Evolutionary conservation across 768 basidiomycete species (phyloP).

Genomic region (Lactarius sp.): DNA sequence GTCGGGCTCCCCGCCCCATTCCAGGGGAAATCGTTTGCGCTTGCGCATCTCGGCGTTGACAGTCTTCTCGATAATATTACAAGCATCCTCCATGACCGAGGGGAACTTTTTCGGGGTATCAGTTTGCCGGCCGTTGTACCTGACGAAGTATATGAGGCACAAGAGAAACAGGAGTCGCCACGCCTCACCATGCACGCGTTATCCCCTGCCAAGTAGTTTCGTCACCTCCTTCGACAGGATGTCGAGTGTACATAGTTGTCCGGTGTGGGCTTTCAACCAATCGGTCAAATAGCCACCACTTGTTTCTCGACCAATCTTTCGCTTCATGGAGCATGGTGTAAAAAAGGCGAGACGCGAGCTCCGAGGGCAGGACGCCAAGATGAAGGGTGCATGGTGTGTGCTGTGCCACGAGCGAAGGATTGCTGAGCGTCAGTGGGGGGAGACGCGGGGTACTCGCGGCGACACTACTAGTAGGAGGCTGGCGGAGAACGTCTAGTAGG

Average conservation of each 20-base stretch:
- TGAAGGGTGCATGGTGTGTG: constrained; percentile 78
- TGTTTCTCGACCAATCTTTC: constrained; percentile 60
- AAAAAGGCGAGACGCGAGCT: constrained; percentile 71
- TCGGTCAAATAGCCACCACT: constrained; percentile 82
- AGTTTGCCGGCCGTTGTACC: constrained; percentile 75
- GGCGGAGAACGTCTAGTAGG: constrained; percentile 22
- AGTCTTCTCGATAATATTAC: constrained; percentile 57
- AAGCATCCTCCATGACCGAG: constrained; percentile 72
- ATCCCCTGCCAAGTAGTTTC: constrained; percentile 61
- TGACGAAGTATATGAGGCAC: constrained; percentile 29
- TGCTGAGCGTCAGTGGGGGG: constrained; percentile 60
- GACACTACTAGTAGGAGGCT: constrained; percentile 11
- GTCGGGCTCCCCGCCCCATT: constrained; percentile 48
- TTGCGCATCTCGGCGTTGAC: constrained; percentile 68
- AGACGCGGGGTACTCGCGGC: constrained; percentile 33
- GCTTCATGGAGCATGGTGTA: constrained; percentile 65
- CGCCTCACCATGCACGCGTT: constrained; percentile 64
- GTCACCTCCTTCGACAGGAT: constrained; percentile 30
- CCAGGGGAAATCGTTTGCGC: constrained; percentile 55
- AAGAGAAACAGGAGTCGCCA: neutral
- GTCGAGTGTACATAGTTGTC: constrained; percentile 71
- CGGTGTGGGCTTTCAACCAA: constrained; percentile 80
- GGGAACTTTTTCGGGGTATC: constrained; percentile 56
- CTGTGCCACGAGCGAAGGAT: constrained; percentile 56
- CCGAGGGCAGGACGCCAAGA: constrained; percentile 59